Base-by-base conservation (phyloP, 192 early-diverging fungal species). In the Backusella circina region DNA sequence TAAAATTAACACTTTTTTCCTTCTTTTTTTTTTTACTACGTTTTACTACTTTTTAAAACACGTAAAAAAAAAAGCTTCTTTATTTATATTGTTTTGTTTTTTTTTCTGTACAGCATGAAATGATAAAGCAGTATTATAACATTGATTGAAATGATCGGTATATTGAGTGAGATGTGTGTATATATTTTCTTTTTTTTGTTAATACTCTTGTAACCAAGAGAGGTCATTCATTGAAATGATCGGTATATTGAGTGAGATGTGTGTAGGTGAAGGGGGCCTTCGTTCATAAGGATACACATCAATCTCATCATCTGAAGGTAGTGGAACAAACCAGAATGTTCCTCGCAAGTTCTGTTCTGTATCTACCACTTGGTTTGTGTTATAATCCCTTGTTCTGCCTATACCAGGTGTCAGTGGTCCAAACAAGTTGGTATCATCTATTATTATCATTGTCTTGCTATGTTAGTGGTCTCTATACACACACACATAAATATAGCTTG, bases 121-220 rank as follows among this genome's bases (percentile, higher is more conserved):
- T 61, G 21, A 54, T 54, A 9, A 15, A 50, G 47, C 18, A 50
- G 4, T 50, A 50, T 3, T 50, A n/a, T 50, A 50, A 50, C 16
- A 54, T 23, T 54, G 51, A 61, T 61, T 23, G 3, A 28, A 28
- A 12, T 9, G 21, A 26, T 28, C 54, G 54, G 54, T 61, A 57
- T 57, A 57, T 26, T 57, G 44, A 44, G 15, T 54, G 9, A 54
- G 51, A 26, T 1, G 10, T 23, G 23, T 23, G 4, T 26, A 10
- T 23, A 0, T 0, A 26, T 2, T 23, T 23, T 57, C 21, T 23
- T 21, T 2, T 61, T 51, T 21, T 21, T 51, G 5, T 57, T 57
- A 57, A 10, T 75, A 71, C 7, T 77, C 76, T 54, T 72, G 76
- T 67, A 80, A 68, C 79, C 79, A 80, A 13, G 47, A 41, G 5